Evolutionary conservation across 2,329 filamentous ascomycete species (phyloP).

Genomic region (Colletotrichum melonis): DNA sequence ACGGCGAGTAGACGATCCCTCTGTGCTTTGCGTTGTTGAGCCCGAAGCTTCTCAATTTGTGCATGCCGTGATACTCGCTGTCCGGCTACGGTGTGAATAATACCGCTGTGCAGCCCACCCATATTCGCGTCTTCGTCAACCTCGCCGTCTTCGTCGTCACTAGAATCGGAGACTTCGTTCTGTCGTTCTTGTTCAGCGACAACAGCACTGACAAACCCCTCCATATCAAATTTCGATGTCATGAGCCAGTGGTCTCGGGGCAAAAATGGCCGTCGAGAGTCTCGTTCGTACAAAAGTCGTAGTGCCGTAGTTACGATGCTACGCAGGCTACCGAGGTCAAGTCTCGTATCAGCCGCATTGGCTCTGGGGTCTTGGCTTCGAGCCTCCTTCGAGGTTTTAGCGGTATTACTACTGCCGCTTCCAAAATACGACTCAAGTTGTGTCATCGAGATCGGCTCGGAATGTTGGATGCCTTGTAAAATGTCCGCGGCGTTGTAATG

Average conservation of each 20-base stretch:
- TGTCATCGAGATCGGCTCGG: conserved; percentile 19
- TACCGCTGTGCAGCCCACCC: conserved; percentile 20
- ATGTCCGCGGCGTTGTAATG: conserved; percentile 84
- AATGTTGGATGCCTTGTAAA: conserved; percentile 40
- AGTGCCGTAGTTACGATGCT: conserved; percentile 83
- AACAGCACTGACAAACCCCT: conserved; percentile 85
- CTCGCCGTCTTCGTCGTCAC: conserved; percentile 44
- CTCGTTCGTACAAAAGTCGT: conserved; percentile 90
- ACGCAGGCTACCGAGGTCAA: conserved; percentile 83
- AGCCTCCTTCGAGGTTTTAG: conserved; percentile 16
- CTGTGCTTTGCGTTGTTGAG: conserved; percentile 73
- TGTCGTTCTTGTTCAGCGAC: conserved; percentile 88
- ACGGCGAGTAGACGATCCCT: conserved; percentile 79
- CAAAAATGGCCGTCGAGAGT: conserved; percentile 88
- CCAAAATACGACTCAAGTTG: conserved; percentile 35
- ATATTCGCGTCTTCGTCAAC: conserved; percentile 42
- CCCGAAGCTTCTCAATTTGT: conserved; percentile 71
- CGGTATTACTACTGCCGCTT: not conserved
- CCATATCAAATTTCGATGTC: conserved; percentile 88
- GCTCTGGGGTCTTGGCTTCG: not conserved
- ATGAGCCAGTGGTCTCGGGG: conserved; percentile 93
- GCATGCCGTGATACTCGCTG: conserved; percentile 72
- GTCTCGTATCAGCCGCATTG: conserved; percentile 39
- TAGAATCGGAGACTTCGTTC: conserved; percentile 59
- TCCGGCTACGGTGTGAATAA: conserved; percentile 56